A percentile compares a stretch with the other conserved stretches of the same genome.
Evolutionary conservation across 345 rosid genomes (phyloP).

Genomic region (Firmiana major): DNA sequence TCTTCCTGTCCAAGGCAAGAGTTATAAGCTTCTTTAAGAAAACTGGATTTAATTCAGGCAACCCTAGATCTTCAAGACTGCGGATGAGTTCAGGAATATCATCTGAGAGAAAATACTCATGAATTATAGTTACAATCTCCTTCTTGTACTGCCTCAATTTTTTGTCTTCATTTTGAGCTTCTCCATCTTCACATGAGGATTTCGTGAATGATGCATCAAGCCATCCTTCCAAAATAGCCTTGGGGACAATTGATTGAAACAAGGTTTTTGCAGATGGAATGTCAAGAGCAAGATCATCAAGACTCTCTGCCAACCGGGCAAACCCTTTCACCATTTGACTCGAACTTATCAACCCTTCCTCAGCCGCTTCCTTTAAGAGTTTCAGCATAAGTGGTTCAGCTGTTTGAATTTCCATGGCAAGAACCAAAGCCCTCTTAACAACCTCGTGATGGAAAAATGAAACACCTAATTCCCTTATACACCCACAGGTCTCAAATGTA

Average conservation of each 20-base stretch:
- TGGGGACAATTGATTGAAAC: slow-evolving; percentile 57
- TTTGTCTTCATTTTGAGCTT: slow-evolving; percentile 35
- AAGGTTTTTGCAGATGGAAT: slow-evolving; percentile 74
- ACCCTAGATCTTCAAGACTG: slow-evolving; percentile 79
- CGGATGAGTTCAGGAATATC: slow-evolving; percentile 93
- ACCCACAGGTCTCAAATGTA: slow-evolving; percentile 88
- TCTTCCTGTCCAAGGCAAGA: slow-evolving; percentile 95
- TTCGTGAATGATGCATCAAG: slow-evolving; percentile 63
- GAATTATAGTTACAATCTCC: slow-evolving; percentile 76
- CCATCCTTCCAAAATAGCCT: slow-evolving; percentile 87
- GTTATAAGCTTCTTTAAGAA: slow-evolving; percentile 88
- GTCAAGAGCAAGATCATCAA: slow-evolving; percentile 94
- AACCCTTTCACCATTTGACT: slow-evolving; percentile 97
- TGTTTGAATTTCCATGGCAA: slow-evolving; percentile 73
- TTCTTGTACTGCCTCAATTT: slow-evolving; percentile 66
- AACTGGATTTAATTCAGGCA: slow-evolving; percentile 69
- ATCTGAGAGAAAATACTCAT: slow-evolving; percentile 94
- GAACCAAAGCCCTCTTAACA: slow-evolving; percentile 90
- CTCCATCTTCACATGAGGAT: slow-evolving; percentile 41
- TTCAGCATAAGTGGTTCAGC: slow-evolving; percentile 64
- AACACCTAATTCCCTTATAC: slow-evolving; percentile 86
- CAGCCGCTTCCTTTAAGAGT: slow-evolving; percentile 85
- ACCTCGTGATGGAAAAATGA: slow-evolving; percentile 98
- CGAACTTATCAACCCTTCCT: slow-evolving; percentile 90
- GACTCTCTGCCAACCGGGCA: slow-evolving; percentile 76